phyloP scores from a whole-genome alignment of 2,329 filamentous ascomycete species.

The Pleomassaria siparia region DNA sequence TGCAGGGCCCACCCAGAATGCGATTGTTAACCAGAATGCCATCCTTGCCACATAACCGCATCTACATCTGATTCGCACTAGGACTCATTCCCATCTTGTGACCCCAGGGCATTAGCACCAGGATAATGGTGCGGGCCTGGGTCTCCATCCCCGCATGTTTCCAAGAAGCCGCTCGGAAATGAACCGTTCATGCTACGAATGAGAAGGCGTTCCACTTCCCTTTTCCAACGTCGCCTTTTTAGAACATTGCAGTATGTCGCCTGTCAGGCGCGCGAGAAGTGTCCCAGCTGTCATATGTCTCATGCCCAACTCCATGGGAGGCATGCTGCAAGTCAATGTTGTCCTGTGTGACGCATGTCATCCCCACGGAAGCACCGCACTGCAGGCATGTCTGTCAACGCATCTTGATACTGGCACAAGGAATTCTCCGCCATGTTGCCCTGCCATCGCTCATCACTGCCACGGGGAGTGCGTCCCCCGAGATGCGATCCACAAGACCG shows the following conservation, averaged over 20 bases:
- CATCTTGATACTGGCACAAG: conserved; percentile 15
- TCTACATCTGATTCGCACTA: conserved; percentile 20
- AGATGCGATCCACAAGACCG: conserved; percentile 25
- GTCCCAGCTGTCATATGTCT: too few relatives aligned
- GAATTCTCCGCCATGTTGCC: conserved; percentile 5
- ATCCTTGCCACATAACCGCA: conserved; percentile 16
- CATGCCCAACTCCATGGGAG: neutral
- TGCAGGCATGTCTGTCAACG: conserved; percentile 6
- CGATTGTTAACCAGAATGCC: conserved; percentile 6
- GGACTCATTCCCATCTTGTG: conserved; percentile 9
- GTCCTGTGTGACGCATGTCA: conserved; percentile 1
- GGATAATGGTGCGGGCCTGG: conserved; percentile 5
- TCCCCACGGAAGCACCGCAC: conserved; percentile 6
- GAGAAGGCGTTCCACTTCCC: conserved; percentile 5
- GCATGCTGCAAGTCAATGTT: neutral
- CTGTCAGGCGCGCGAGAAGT: neutral
- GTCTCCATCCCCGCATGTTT: conserved; percentile 13
- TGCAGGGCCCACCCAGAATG: conserved; percentile 13
- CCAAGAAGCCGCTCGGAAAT: conserved; percentile 20
- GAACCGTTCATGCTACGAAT: conserved; percentile 27
- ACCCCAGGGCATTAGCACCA: conserved; percentile 8
- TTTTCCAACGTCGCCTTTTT: conserved; percentile 25
- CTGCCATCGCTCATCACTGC: conserved; percentile 23
- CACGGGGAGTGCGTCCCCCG: conserved; percentile 21
- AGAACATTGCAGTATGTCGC: neutral